A percentile compares a stretch with the other conserved stretches of the same genome.
These are phyloP conservation scores for Globisporangium radiosum DNA, from an alignment of 352 stramenopile species.

Conservation along the genomic window DNA sequence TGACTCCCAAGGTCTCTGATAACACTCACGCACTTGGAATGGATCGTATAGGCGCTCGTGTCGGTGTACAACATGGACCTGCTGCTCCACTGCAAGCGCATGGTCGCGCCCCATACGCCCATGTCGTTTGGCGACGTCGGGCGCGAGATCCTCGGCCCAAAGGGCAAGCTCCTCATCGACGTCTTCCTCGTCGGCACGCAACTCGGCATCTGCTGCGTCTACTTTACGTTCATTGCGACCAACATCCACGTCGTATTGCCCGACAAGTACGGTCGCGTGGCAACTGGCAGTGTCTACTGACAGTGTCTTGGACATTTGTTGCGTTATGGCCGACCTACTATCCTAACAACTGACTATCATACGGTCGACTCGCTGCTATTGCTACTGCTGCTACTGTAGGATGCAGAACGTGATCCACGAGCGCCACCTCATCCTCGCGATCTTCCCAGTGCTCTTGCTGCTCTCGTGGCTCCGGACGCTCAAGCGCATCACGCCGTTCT, in stretches of 20 bases:
- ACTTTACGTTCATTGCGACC: conserved; percentile 80
- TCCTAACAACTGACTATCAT: too few species aligned
- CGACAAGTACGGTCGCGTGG: conserved; percentile 24
- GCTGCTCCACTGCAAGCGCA: conserved; percentile 57
- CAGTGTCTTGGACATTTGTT: too few species aligned
- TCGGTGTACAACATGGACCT: conserved; percentile 85
- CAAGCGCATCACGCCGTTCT: conserved; percentile 71
- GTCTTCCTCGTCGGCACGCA: conserved; percentile 76
- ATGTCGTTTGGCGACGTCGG: conserved; percentile 78
- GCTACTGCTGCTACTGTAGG: conserved; percentile 11
- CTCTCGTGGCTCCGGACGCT: conserved; percentile 76
- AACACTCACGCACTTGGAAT: too few species aligned
- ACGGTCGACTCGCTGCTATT: too few species aligned
- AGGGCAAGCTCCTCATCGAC: conserved; percentile 66
- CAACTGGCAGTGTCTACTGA: background rate
- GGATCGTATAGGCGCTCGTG: conserved; percentile 35
- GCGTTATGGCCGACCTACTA: too few species aligned
- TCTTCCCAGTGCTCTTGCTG: conserved; percentile 60
- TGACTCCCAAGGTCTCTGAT: too few species aligned
- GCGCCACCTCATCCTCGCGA: conserved; percentile 68
- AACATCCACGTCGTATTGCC: conserved; percentile 76
- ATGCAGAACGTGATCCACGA: conserved; percentile 56
- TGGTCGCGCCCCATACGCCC: conserved; percentile 37
- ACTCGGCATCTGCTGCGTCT: conserved; percentile 78
- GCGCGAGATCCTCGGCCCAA: conserved; percentile 43